Conservation (phyloP, 257 asterid species). For the Salvia rosmarinus region DNA sequence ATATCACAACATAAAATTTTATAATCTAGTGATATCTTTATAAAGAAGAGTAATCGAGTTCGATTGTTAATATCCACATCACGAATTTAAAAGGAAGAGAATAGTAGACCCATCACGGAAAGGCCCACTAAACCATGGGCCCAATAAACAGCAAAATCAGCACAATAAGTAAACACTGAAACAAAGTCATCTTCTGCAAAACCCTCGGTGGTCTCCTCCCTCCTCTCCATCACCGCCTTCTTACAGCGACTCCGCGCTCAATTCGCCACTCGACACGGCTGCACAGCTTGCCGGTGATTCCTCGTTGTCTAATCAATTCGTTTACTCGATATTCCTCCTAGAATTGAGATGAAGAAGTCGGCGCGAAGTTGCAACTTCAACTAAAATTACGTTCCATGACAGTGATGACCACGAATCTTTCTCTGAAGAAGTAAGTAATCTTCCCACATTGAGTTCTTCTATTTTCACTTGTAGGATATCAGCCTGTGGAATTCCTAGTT, state of each 20-base stretch:
- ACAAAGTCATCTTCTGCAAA: not conserved
- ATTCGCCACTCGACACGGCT: not conserved
- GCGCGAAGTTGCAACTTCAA: slow-evolving; percentile 43
- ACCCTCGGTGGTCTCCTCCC: not conserved
- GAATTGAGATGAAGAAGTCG: slow-evolving; percentile 40
- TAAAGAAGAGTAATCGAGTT: no score
- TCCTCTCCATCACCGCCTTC: not conserved
- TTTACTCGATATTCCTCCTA: not conserved
- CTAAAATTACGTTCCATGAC: slow-evolving; percentile 58
- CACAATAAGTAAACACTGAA: no score
- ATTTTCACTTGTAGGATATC: not conserved
- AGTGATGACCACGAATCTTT: slow-evolving; percentile 47
- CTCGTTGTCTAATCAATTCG: not conserved
- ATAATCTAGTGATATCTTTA: no score
- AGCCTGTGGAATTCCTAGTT: not conserved
- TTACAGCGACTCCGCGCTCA: not conserved
- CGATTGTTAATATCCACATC: no score
- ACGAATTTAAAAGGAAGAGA: no score
- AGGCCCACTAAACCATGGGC: no score
- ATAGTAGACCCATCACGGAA: no score
- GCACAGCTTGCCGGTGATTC: not conserved
- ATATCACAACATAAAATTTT: no score
- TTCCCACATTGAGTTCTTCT: not conserved
- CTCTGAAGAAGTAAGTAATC: slow-evolving; percentile 59
- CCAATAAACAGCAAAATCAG: no score